These are phyloP conservation scores for Filobasidium wieringae DNA, from an alignment of 768 basidiomycete species.

Conservation along the genomic window DNA sequence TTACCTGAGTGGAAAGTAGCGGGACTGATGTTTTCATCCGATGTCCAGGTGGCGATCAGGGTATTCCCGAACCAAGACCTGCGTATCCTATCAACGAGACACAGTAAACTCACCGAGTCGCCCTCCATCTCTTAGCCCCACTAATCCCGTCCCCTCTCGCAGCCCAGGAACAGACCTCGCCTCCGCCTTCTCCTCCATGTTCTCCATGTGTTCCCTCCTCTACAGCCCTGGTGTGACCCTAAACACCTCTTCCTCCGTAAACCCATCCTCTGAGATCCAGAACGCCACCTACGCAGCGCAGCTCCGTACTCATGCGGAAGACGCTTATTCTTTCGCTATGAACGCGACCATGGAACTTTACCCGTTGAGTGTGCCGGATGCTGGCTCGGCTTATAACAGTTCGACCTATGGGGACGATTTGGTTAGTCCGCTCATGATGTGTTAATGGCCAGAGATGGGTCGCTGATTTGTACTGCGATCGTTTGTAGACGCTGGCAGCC, in stretches of 20 bases:
- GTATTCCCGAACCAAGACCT: slow-evolving; percentile 61
- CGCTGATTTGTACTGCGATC: background rate
- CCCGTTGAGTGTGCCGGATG: slow-evolving; percentile 6
- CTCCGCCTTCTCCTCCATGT: slow-evolving; percentile 71
- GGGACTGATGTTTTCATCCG: background rate
- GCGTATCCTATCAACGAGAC: slow-evolving; percentile 68
- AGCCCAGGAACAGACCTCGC: slow-evolving; percentile 81
- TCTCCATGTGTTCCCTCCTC: slow-evolving; percentile 71
- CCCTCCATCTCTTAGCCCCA: no score
- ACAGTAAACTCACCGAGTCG: no score
- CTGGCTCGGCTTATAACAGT: slow-evolving; percentile 3
- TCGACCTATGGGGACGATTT: slow-evolving; percentile 30
- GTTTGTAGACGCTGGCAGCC: slow-evolving; percentile 48
- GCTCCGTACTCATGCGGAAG: slow-evolving; percentile 61
- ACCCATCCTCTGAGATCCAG: slow-evolving; percentile 15
- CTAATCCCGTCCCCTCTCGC: slow-evolving; percentile 17
- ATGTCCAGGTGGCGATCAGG: slow-evolving; percentile 47
- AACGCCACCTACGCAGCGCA: slow-evolving; percentile 61
- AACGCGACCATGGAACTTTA: slow-evolving; percentile 44
- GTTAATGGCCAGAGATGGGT: background rate
- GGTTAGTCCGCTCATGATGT: background rate
- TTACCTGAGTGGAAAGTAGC: slow-evolving; percentile 1
- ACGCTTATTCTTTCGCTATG: slow-evolving; percentile 65
- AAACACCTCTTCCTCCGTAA: slow-evolving; percentile 43
- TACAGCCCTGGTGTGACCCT: slow-evolving; percentile 54